A percentile compares a stretch with the other conserved stretches of the same genome.
phyloP scores from a whole-genome alignment of 2,329 filamentous ascomycete species.

The Sporothrix sp. region DNA sequence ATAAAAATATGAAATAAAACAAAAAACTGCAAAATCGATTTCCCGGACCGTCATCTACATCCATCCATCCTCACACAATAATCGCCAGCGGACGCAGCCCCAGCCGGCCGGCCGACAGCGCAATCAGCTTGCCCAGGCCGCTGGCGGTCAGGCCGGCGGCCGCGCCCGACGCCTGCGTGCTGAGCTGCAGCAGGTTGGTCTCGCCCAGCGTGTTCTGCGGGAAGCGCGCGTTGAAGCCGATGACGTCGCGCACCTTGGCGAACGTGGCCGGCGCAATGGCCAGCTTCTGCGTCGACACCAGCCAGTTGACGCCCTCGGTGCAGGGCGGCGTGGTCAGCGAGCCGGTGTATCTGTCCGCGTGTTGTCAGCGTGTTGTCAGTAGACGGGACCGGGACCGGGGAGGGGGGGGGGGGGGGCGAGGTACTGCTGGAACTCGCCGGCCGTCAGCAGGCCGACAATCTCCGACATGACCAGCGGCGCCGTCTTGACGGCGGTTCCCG shows the following conservation, averaged over 20 bases:
- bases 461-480: constrained; percentile 35
- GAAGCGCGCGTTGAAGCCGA: constrained; percentile 40
- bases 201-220: constrained; percentile 34
- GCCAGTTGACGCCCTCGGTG: constrained; percentile 38
- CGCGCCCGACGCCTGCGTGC: too few relatives aligned
- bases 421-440: constrained; percentile 34
- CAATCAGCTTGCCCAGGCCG: too few relatives aligned
- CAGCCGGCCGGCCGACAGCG: too few relatives aligned
- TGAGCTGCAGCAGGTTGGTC: constrained; percentile 25
- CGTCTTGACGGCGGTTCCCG: constrained; percentile 32
- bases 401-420: constrained; percentile 40
- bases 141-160: too few relatives aligned
- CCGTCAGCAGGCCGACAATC: constrained; percentile 28
- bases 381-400: constrained; percentile 38
- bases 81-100: too few relatives aligned
- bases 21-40: too few relatives aligned
- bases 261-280: constrained; percentile 30
- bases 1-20: too few relatives aligned
- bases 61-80: too few relatives aligned
- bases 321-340: constrained; percentile 43
- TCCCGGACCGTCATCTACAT: too few relatives aligned
- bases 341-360: too few relatives aligned
- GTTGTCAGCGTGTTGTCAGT: too few relatives aligned
- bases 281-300: constrained; percentile 36
- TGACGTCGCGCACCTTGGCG: constrained; percentile 30